Percentiles rank a stretch among this genome's conserved stretches.
These are phyloP conservation scores for Xerocomus spinulosus DNA, from an alignment of 768 basidiomycete genomes.

Conservation along the genomic window DNA sequence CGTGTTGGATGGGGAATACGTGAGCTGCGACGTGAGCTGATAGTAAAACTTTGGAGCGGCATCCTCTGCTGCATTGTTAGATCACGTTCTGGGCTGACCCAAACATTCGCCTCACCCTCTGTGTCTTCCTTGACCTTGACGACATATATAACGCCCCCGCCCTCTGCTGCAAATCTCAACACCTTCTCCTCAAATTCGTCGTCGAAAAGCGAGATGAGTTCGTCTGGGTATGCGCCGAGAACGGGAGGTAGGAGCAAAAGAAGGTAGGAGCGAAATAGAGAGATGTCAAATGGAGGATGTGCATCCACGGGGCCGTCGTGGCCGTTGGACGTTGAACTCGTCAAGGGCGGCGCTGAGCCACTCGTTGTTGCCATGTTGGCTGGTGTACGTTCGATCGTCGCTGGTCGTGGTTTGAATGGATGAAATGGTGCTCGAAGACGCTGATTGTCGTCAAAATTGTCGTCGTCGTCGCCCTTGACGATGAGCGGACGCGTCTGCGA, in stretches of 20 bases:
- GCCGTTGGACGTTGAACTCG: conserved; percentile 29
- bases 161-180: conserved; percentile 68
- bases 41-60: conserved; percentile 58
- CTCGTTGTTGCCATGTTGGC: conserved; percentile 21
- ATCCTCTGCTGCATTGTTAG: conserved; percentile 50
- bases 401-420: conserved; percentile 10
- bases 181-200: conserved; percentile 74
- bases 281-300: conserved; percentile 55
- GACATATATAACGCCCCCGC: conserved; percentile 74
- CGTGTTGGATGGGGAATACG: conserved; percentile 74
- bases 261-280: conserved; percentile 68
- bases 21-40: conserved; percentile 64
- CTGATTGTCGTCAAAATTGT: conserved; percentile 7
- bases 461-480: conserved; percentile 19
- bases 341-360: conserved; percentile 25
- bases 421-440: not conserved
- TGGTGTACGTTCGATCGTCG: conserved; percentile 5
- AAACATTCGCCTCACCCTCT: conserved; percentile 51
- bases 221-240: conserved; percentile 63
- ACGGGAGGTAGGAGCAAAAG: conserved; percentile 71
- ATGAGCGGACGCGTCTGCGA: conserved; percentile 25
- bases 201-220: conserved; percentile 67
- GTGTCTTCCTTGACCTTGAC: conserved; percentile 72
- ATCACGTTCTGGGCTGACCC: not conserved
- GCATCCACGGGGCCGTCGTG: conserved; percentile 35